These are phyloP conservation scores for Fibroporia radiculosa DNA, from an alignment of 768 basidiomycete species.

Conservation along the genomic window DNA sequence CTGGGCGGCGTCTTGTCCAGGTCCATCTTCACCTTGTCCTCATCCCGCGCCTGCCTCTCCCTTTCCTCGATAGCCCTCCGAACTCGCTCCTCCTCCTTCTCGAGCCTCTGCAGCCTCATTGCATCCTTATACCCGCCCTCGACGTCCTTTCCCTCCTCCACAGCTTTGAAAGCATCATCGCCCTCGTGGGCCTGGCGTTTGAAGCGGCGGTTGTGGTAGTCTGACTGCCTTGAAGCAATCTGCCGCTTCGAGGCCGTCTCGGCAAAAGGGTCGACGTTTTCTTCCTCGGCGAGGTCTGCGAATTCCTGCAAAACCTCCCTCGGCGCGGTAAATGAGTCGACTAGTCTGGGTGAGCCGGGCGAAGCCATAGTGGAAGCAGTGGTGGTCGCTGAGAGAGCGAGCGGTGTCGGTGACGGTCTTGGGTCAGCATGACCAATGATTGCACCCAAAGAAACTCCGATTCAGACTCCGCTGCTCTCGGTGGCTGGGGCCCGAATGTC, in stretches of 20 bases:
- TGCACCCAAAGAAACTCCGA: too few relatives aligned
- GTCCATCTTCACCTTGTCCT: constrained; percentile 72
- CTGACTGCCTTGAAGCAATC: constrained; percentile 87
- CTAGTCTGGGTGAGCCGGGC: constrained; percentile 43
- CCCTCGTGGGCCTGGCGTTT: constrained; percentile 76
- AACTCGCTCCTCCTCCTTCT: constrained; percentile 89
- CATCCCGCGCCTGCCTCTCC: constrained; percentile 68
- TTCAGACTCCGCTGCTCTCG: too few relatives aligned
- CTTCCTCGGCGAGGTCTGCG: constrained; percentile 87
- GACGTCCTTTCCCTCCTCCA: constrained; percentile 56
- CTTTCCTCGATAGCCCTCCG: constrained; percentile 82
- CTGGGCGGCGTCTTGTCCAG: constrained; percentile 89
- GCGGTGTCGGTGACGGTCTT: too few relatives aligned
- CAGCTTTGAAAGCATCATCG: constrained; percentile 67
- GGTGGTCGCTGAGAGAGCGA: background rate
- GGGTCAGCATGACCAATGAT: too few relatives aligned
- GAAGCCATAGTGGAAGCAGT: constrained; percentile 20
- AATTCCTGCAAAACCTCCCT: constrained; percentile 95
- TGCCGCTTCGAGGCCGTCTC: constrained; percentile 91
- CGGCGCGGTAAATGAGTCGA: constrained; percentile 89
- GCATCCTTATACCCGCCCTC: constrained; percentile 95
- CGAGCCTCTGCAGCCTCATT: constrained; percentile 84
- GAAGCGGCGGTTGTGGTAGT: constrained; percentile 92
- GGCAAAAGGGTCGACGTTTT: constrained; percentile 84
- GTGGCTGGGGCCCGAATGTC: too few relatives aligned